Percentiles rank a stretch among this genome's conserved stretches.
Evolutionary conservation across 345 rosid genomes (phyloP).

Genomic region (Toxicodendron radicans): DNA sequence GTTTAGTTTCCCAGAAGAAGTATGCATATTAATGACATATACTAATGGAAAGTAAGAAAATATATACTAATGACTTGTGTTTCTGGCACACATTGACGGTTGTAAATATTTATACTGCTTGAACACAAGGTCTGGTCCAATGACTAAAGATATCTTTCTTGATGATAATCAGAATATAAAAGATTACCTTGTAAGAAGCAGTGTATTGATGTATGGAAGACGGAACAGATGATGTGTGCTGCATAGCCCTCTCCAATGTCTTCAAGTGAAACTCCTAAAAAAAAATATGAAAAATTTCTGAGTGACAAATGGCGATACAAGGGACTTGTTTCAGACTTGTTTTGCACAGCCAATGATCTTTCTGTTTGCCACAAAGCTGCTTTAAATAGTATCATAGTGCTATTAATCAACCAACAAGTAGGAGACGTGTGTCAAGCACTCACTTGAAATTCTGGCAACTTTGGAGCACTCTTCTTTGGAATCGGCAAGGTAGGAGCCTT

Average conservation of each 20-base stretch:
- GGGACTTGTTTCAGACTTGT: neutral
- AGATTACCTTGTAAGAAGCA: slow-evolving; percentile 56
- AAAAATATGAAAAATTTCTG: slow-evolving; percentile 23
- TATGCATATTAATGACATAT: neutral
- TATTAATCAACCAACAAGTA: slow-evolving; percentile 7
- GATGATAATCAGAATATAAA: slow-evolving; percentile 12
- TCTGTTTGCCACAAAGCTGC: slow-evolving; percentile 3
- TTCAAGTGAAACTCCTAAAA: slow-evolving; percentile 83
- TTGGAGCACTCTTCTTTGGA: slow-evolving; percentile 75
- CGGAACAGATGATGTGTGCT: slow-evolving; percentile 52
- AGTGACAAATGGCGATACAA: slow-evolving; percentile 15
- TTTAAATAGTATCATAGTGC: slow-evolving; percentile 4
- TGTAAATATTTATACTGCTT: slow-evolving; percentile 8
- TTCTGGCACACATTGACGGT: neutral
- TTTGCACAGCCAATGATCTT: neutral
- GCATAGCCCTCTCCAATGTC: slow-evolving; percentile 88
- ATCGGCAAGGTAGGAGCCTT: slow-evolving; percentile 81
- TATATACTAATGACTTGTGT: neutral
- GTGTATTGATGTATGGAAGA: slow-evolving; percentile 37
- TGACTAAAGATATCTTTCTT: neutral
- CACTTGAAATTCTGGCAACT: slow-evolving; percentile 85
- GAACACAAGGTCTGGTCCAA: neutral
- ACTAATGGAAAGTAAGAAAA: neutral
- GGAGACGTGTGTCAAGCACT: slow-evolving; percentile 24
- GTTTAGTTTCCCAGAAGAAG: slow-evolving; percentile 1